Evolutionary conservation across 768 basidiomycete genomes (phyloP).

Genomic region (Tylopilus cervinicoccineus): DNA sequence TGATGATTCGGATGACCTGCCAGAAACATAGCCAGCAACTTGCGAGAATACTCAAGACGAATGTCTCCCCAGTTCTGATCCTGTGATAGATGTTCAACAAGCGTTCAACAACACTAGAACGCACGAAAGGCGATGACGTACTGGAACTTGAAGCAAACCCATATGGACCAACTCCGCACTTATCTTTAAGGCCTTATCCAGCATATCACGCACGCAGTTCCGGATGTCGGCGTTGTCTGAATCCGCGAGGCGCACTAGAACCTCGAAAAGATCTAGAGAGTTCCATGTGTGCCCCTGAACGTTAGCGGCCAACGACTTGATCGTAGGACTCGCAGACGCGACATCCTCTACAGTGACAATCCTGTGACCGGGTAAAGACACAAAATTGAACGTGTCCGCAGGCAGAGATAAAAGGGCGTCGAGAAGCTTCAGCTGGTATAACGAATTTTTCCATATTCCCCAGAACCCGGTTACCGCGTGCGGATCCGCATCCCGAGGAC

Average conservation of each 20-base stretch:
- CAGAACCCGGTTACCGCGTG: constrained; percentile 86
- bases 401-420: constrained; percentile 87
- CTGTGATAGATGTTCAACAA: constrained; percentile 27
- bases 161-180: constrained; percentile 93
- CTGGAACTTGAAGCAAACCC: constrained; percentile 87
- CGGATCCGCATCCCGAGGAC: constrained; percentile 68
- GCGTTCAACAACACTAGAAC: not conserved
- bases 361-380: constrained; percentile 75
- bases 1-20: constrained; percentile 93
- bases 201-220: constrained; percentile 79
- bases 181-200: constrained; percentile 91
- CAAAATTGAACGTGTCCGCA: constrained; percentile 89
- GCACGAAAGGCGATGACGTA: constrained; percentile 38
- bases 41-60: constrained; percentile 81
- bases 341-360: constrained; percentile 91
- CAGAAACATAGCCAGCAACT: constrained; percentile 85
- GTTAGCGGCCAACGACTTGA: constrained; percentile 84
- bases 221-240: constrained; percentile 69
- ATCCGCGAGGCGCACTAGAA: constrained; percentile 76
- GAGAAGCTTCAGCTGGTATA: constrained; percentile 82
- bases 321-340: constrained; percentile 79
- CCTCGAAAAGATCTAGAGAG: constrained; percentile 84
- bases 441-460: constrained; percentile 78
- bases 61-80: constrained; percentile 86
- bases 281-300: constrained; percentile 96